Conservation (phyloP, 2,329 filamentous ascomycete species). For the Diplodia mutila region DNA sequence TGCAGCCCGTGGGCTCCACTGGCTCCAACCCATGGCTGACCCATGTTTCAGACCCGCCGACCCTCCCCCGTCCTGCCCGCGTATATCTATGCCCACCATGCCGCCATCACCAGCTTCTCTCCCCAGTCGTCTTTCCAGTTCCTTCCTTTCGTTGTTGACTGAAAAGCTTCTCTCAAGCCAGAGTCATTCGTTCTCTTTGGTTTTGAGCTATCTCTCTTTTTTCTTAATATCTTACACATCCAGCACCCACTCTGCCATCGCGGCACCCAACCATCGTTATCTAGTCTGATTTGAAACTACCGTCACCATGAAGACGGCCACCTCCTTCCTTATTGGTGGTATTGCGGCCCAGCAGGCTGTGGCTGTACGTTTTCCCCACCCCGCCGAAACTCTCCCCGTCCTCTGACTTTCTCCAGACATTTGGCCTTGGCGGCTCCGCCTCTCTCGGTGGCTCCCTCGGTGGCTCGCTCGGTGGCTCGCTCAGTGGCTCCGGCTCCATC, state of each 20-base stretch:
- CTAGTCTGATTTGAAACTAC: conserved; percentile 28
- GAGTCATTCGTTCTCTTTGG: conserved; percentile 44
- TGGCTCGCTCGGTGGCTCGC: conserved; percentile 48
- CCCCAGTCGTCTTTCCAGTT: conserved; percentile 9
- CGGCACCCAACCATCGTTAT: conserved; percentile 16
- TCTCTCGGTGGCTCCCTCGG: conserved; percentile 47
- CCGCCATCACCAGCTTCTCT: neutral
- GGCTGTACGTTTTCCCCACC: conserved; percentile 41
- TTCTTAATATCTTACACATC: conserved; percentile 26
- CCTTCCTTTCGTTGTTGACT: conserved; percentile 17
- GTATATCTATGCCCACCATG: conserved; percentile 18
- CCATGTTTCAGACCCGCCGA: conserved; percentile 10
- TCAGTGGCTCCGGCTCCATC: conserved; percentile 26
- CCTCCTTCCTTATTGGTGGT: conserved; percentile 51
- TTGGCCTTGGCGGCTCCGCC: conserved; percentile 25
- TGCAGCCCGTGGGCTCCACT: neutral
- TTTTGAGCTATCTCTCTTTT: conserved; percentile 36
- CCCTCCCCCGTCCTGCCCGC: neutral
- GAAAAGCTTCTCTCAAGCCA: conserved; percentile 30
- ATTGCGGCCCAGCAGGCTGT: conserved; percentile 51
- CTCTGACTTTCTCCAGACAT: conserved; percentile 8
- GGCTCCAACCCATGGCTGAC: neutral
- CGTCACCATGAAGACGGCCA: conserved; percentile 48
- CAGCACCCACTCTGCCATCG: conserved; percentile 33
- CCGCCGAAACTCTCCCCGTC: neutral